These are phyloP conservation scores for Entophlyctis luteolus DNA, from an alignment of 192 early-diverging fungal species.

Conservation along the genomic window DNA sequence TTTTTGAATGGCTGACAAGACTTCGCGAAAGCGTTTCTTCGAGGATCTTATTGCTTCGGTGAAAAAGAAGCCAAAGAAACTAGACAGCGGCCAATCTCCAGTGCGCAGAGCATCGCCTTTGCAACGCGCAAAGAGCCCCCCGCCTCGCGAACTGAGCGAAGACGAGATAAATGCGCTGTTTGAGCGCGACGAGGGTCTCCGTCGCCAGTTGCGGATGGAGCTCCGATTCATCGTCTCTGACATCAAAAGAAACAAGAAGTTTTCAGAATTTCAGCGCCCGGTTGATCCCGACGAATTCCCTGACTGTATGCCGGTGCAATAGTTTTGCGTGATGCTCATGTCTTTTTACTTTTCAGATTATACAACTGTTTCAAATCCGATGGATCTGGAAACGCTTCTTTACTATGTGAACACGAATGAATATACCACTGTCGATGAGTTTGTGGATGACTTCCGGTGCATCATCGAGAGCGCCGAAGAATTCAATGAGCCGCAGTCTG, in stretches of 20 bases:
- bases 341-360: too few species aligned
- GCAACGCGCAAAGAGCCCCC: constrained; percentile 47
- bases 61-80: constrained; percentile 28
- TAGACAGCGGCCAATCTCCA: constrained; percentile 21
- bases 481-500: constrained; percentile 11
- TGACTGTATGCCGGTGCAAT: too few species aligned
- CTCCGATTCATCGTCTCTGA: constrained; percentile 56
- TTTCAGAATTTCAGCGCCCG: constrained; percentile 41
- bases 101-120: constrained; percentile 17
- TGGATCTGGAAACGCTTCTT: constrained; percentile 51
- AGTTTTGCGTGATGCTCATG: too few species aligned
- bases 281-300: constrained; percentile 43
- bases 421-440: constrained; percentile 36
- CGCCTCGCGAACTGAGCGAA: constrained; percentile 46
- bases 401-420: constrained; percentile 40
- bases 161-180: constrained; percentile 45
- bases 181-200: constrained; percentile 50
- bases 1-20: background rate
- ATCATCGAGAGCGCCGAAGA: constrained; percentile 31
- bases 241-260: constrained; percentile 40
- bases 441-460: constrained; percentile 41
- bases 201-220: constrained; percentile 51
- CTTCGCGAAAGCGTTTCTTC: constrained; percentile 31
- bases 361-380: constrained; percentile 40
- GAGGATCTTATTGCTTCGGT: constrained; percentile 33